Conservation (phyloP, 495 filamentous ascomycete species). For the Oidiodendron maius region DNA sequence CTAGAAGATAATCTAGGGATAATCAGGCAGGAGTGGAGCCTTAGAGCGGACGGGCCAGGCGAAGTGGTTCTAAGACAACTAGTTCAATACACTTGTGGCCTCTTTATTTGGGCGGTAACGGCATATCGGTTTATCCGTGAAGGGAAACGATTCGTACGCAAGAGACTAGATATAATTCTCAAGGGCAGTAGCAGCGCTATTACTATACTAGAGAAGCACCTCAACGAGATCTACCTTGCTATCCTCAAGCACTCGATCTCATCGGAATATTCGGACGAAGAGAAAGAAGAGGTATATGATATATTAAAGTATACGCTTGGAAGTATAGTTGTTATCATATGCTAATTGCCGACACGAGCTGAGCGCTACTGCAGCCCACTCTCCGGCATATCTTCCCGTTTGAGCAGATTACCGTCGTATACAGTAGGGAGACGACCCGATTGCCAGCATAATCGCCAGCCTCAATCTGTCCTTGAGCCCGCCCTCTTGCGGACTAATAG, state of each 20-base stretch:
- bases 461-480: slow-evolving; percentile 17
- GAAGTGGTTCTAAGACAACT: slow-evolving; percentile 6
- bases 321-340: slow-evolving; percentile 9
- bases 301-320: slow-evolving; percentile 8
- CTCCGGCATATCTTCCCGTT: slow-evolving; percentile 9
- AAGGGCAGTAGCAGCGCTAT: slow-evolving; percentile 2
- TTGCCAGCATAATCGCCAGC: too few species aligned
- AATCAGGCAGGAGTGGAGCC: slow-evolving; percentile 3
- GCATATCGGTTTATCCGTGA: neutral
- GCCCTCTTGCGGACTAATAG: slow-evolving; percentile 8
- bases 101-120: slow-evolving; percentile 7
- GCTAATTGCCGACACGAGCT: too few species aligned
- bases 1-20: neutral
- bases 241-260: slow-evolving; percentile 1
- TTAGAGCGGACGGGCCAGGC: neutral
- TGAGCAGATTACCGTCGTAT: slow-evolving; percentile 9
- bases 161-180: slow-evolving; percentile 1
- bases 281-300: slow-evolving; percentile 6
- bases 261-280: slow-evolving; percentile 8
- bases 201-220: neutral
- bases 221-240: slow-evolving; percentile 1
- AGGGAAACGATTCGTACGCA: neutral
- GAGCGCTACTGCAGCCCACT: slow-evolving; percentile 10
- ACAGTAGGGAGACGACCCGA: slow-evolving; percentile 7
- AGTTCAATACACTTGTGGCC: slow-evolving; percentile 4